A percentile compares a stretch with the other conserved stretches of the same genome.
Evolutionary conservation across 352 stramenopile species (phyloP).

Genomic region (Nothophytophthora sp.): DNA sequence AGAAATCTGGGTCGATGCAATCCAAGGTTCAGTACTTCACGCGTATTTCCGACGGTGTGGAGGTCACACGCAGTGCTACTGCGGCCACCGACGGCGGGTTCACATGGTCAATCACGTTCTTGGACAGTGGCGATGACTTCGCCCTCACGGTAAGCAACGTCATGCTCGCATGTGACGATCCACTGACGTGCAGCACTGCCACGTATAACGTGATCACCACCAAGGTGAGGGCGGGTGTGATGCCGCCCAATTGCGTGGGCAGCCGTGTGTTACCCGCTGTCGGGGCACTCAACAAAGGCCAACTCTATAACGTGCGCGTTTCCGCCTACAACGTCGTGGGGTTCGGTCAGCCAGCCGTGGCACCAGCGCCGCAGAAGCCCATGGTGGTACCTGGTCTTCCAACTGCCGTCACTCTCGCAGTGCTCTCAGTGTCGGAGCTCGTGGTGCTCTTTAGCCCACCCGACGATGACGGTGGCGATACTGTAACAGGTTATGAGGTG

Average conservation of each 20-base stretch:
- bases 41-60: constrained; percentile 54
- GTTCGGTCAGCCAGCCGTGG: constrained; percentile 76
- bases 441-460: constrained; percentile 90
- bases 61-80: constrained; percentile 67
- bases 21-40: constrained; percentile 64
- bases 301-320: constrained; percentile 94
- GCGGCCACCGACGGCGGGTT: constrained; percentile 57
- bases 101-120: constrained; percentile 92
- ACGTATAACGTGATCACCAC: constrained; percentile 50
- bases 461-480: constrained; percentile 80
- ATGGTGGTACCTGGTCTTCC: constrained; percentile 79
- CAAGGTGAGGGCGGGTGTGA: constrained; percentile 71
- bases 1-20: constrained; percentile 70
- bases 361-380: constrained; percentile 60
- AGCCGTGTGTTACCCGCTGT: constrained; percentile 72
- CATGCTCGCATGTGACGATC: constrained; percentile 12
- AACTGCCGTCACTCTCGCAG: constrained; percentile 70
- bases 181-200: constrained; percentile 20
- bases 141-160: constrained; percentile 34
- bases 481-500: constrained; percentile 91
- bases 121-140: constrained; percentile 86
- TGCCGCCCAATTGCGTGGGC: constrained; percentile 76
- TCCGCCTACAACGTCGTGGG: constrained; percentile 96
- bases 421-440: constrained; percentile 83
- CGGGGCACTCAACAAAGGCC: constrained; percentile 82